Conservation (phyloP, 257 asterid species). For the Rauvolfia tetraphylla region DNA sequence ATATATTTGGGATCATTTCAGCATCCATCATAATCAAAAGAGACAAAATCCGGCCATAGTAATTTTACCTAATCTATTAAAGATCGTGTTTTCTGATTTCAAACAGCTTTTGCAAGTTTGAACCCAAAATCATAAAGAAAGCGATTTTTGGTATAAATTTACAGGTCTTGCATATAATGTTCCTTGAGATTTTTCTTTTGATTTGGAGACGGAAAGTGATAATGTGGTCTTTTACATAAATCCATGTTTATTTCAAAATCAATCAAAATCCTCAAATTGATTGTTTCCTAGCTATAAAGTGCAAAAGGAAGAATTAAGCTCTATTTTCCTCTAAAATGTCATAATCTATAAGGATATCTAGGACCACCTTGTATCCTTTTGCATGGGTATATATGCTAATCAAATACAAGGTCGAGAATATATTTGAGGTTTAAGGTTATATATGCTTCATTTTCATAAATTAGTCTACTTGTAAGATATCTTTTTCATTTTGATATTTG, state of each 20-base stretch:
- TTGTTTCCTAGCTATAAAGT: not conserved
- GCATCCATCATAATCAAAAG: not conserved
- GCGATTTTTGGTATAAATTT: not conserved
- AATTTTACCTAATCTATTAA: not conserved
- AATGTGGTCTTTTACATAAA: not conserved
- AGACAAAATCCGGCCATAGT: not conserved
- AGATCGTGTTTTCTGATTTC: not conserved
- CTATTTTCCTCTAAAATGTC: not conserved
- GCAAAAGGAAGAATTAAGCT: not conserved
- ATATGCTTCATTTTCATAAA: too few relatives aligned
- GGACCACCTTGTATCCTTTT: not conserved
- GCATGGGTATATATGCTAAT: not conserved
- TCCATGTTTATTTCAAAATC: not conserved
- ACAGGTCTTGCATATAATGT: not conserved
- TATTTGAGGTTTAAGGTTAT: too few relatives aligned
- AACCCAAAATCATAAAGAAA: not conserved
- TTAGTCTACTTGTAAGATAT: too few relatives aligned
- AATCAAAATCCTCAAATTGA: not conserved
- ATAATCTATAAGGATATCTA: not conserved
- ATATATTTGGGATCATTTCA: not conserved
- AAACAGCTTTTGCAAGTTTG: too few relatives aligned
- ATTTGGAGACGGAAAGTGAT: not conserved
- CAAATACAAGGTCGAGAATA: too few relatives aligned
- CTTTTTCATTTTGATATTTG: too few relatives aligned
- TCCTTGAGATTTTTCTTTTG: not conserved